Conservation (phyloP, 352 stramenopile genomes). For the Phytophthora parvispora region DNA sequence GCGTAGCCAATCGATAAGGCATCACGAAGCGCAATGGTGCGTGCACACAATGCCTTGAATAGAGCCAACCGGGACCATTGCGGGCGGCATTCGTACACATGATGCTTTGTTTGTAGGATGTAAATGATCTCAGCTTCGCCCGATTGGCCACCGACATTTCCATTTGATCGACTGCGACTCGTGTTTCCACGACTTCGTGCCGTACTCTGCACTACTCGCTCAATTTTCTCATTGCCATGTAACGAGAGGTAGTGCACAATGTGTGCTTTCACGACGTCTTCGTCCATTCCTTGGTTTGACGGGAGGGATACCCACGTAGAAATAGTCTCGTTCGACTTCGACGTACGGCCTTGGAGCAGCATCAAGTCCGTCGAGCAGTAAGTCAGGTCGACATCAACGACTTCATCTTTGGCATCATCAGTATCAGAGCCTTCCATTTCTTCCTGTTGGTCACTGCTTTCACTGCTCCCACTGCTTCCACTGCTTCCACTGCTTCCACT, state of each 20-base stretch:
- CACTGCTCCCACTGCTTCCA: constrained; percentile 10
- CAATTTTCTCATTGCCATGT: constrained; percentile 79
- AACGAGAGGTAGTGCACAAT: constrained; percentile 86
- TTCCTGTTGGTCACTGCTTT: constrained; percentile 6
- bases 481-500: constrained; percentile 7
- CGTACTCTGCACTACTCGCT: constrained; percentile 77
- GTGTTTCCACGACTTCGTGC: constrained; percentile 23
- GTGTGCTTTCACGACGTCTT: constrained; percentile 64
- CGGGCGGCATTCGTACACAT: constrained; percentile 89
- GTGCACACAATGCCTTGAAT: constrained; percentile 76
- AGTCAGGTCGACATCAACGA: constrained; percentile 68
- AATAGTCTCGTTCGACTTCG: constrained; percentile 47
- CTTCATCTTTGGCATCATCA: constrained; percentile 27
- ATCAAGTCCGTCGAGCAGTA: constrained; percentile 89
- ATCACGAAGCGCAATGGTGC: constrained; percentile 66
- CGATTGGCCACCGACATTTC: constrained; percentile 25
- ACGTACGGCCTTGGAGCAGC: constrained; percentile 72
- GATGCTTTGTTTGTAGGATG: constrained; percentile 81
- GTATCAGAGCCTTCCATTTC: constrained; percentile 6
- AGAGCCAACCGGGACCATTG: constrained; percentile 88
- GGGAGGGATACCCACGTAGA: constrained; percentile 87
- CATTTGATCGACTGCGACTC: constrained; percentile 2
- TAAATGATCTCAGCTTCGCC: constrained; percentile 79
- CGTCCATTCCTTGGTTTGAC: constrained; percentile 68
- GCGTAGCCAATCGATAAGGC: constrained; percentile 89